Conservation (phyloP, 78 protist species). For the Monosiga brevicollis region DNA sequence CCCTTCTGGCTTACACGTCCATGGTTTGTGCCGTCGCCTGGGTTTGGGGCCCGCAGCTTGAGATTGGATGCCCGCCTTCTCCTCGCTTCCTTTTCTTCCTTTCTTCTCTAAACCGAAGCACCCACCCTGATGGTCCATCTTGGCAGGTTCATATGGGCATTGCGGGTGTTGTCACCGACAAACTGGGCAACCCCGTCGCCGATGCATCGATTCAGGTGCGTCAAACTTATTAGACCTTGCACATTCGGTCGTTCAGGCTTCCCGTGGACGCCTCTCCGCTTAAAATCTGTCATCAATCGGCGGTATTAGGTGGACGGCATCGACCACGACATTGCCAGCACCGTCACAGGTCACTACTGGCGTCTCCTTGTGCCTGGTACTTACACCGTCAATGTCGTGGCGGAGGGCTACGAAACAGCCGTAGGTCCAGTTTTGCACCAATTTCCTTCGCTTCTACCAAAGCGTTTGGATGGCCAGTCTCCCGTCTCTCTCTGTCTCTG, state of each 20-base stretch:
- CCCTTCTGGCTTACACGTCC: constrained; percentile 17
- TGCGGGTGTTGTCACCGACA: not conserved
- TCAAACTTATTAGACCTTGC: no score
- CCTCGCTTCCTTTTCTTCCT: no score
- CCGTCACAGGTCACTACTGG: not conserved
- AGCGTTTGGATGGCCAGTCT: no score
- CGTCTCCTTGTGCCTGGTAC: constrained; percentile 15
- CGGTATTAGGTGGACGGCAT: no score
- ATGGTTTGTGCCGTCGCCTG: not conserved
- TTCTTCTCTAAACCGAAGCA: not conserved
- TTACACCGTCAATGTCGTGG: not conserved
- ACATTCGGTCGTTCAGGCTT: no score
- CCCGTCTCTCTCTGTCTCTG: no score
- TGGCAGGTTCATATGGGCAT: constrained; percentile 22
- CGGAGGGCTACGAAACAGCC: not conserved
- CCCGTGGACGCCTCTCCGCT: no score
- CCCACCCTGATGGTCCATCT: no score
- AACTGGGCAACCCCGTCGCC: not conserved
- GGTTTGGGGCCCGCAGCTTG: not conserved
- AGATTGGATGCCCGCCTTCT: not conserved
- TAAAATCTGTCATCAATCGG: no score
- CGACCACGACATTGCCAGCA: not conserved
- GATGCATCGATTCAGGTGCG: constrained; percentile 10
- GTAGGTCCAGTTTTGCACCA: not conserved
- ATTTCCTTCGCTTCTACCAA: not conserved